These are phyloP conservation scores for Trapa bicornis DNA, from an alignment of 345 rosid genomes.

Conservation along the genomic window DNA sequence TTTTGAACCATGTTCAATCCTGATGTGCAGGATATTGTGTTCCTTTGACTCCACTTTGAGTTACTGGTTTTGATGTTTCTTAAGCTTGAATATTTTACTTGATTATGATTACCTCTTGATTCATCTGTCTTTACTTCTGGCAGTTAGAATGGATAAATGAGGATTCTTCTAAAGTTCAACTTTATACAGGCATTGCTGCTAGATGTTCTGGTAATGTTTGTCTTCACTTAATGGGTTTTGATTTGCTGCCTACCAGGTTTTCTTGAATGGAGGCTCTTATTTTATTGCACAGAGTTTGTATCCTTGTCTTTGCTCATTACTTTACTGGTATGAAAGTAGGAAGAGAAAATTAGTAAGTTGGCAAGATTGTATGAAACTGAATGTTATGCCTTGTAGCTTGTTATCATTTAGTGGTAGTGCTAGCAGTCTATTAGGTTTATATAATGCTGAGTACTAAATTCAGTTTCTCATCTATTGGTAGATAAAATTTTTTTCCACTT, in stretches of 20 bases:
- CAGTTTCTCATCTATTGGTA: conserved; percentile 46
- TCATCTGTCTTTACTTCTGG: conserved; percentile 74
- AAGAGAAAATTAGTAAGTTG: not conserved
- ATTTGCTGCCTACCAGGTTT: conserved; percentile 6
- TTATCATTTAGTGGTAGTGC: not conserved
- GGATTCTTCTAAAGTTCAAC: conserved; percentile 65
- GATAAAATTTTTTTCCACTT: conserved; percentile 52
- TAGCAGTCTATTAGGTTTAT: conserved; percentile 1
- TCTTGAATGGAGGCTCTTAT: not conserved
- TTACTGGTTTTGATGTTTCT: conserved; percentile 10
- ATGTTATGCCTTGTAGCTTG: not conserved
- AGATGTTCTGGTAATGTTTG: conserved; percentile 67
- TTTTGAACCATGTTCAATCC: not conserved
- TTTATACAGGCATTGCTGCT: conserved; percentile 59
- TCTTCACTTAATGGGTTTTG: conserved; percentile 27
- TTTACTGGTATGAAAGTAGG: not conserved
- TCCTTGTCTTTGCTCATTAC: not conserved
- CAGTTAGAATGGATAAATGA: conserved; percentile 76
- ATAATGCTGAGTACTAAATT: conserved; percentile 26
- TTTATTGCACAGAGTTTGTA: not conserved
- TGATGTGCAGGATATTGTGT: not conserved
- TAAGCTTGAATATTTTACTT: conserved; percentile 4
- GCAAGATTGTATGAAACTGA: not conserved
- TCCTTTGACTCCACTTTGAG: conserved; percentile 8
- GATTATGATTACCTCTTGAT: conserved; percentile 40